Percentiles rank a stretch among this genome's conserved stretches.
These are phyloP conservation scores for Emmonsiellopsis sp. DNA, from an alignment of 2,329 filamentous ascomycete species.

Conservation along the genomic window DNA sequence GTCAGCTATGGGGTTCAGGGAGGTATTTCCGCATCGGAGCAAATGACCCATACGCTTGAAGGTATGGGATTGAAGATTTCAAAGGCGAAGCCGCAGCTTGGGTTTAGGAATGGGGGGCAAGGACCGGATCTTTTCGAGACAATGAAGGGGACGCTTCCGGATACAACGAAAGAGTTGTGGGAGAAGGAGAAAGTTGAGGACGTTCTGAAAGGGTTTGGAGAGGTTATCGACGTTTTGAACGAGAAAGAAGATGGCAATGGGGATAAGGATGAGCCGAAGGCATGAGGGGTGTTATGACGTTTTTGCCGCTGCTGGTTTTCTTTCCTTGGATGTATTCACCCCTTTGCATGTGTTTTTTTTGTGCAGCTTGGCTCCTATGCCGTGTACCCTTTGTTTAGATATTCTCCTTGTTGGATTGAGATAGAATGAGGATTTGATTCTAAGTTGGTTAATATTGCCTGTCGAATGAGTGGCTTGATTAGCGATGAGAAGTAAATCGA, in stretches of 20 bases:
- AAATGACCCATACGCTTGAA: slow-evolving; percentile 25
- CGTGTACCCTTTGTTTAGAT: no score
- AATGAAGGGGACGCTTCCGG: slow-evolving; percentile 16
- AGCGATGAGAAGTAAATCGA: no score
- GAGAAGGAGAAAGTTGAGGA: slow-evolving; percentile 5
- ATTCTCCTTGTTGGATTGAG: no score
- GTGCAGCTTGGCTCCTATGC: no score
- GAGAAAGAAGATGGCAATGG: neutral
- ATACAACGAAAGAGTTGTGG: slow-evolving; percentile 13
- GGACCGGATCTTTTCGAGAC: slow-evolving; percentile 7
- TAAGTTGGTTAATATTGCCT: no score
- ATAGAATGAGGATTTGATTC: no score
- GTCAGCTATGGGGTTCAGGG: slow-evolving; percentile 46
- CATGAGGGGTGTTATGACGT: neutral
- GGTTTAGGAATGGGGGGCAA: slow-evolving; percentile 16
- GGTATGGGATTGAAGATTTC: slow-evolving; percentile 27
- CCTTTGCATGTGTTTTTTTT: no score
- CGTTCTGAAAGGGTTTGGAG: neutral
- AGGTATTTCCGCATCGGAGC: slow-evolving; percentile 27
- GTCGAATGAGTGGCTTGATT: no score
- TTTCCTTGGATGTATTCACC: no score
- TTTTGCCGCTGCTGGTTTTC: neutral
- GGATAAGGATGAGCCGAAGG: neutral
- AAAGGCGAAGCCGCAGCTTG: slow-evolving; percentile 19
- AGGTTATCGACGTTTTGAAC: neutral